These are phyloP conservation scores for Penicillium steckii DNA, from an alignment of 495 filamentous ascomycete species.

Conservation along the genomic window DNA sequence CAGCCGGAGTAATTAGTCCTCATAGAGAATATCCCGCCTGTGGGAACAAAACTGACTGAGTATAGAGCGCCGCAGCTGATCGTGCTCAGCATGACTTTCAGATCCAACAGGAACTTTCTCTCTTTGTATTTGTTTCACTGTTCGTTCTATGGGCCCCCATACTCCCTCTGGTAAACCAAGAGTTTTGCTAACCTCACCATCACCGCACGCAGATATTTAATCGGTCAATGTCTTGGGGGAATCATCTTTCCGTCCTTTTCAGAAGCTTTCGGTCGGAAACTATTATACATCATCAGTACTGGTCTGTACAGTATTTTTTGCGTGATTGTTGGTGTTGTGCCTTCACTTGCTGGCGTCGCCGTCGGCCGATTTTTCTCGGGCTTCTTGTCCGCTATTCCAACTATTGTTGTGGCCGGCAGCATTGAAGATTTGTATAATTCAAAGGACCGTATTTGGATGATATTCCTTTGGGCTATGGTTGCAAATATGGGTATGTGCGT, in stretches of 20 bases:
- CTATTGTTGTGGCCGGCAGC: conserved; percentile 43
- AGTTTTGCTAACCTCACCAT: conserved; percentile 8
- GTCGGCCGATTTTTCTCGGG: conserved; percentile 42
- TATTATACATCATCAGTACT: conserved; percentile 40
- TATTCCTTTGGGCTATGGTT: conserved; percentile 40
- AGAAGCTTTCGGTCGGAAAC: conserved; percentile 46
- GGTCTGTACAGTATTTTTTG: conserved; percentile 36
- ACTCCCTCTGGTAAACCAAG: not conserved
- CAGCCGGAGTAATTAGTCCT: conserved; percentile 21
- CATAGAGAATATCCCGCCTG: not conserved
- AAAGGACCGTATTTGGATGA: conserved; percentile 42
- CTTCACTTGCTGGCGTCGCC: conserved; percentile 25
- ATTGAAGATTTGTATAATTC: conserved; percentile 51
- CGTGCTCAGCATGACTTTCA: conserved; percentile 19
- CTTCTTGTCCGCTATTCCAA: conserved; percentile 45
- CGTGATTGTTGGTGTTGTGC: conserved; percentile 31
- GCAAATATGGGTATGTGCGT: conserved; percentile 39
- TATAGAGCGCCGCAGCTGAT: conserved; percentile 21
- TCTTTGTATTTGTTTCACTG: conserved; percentile 31
- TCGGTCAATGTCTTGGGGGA: conserved; percentile 47
- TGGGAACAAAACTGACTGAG: not conserved
- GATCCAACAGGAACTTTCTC: conserved; percentile 13
- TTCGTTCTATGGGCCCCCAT: conserved; percentile 10
- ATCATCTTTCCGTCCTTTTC: conserved; percentile 47
- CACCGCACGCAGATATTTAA: conserved; percentile 26